A percentile compares a stretch with the other conserved stretches of the same genome.
Evolutionary conservation across 1,284 basidiomycete genomes (phyloP).

Genomic region (Rhodotorula sp.): DNA sequence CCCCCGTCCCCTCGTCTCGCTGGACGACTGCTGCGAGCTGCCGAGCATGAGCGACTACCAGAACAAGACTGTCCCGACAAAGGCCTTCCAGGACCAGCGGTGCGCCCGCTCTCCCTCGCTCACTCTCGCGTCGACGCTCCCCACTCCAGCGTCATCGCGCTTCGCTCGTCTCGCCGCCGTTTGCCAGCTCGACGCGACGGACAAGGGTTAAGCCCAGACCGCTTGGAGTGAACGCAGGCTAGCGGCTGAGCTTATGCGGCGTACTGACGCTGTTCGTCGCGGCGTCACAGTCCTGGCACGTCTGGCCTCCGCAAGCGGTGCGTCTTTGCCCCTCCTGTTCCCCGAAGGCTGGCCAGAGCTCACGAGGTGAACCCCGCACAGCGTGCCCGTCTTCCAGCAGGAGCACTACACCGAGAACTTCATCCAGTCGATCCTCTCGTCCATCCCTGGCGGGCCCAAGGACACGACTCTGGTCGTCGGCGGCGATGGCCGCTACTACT

Average conservation of each 20-base stretch:
- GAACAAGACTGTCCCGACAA: slow-evolving; percentile 56
- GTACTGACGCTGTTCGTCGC: background rate
- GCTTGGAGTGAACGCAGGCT: too few species aligned
- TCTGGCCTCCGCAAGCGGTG: slow-evolving; percentile 90
- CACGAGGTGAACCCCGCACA: slow-evolving; percentile 48
- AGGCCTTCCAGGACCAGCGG: slow-evolving; percentile 84
- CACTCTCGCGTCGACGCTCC: background rate
- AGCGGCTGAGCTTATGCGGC: too few species aligned
- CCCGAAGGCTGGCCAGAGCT: background rate
- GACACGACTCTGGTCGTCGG: slow-evolving; percentile 87
- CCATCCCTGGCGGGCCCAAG: slow-evolving; percentile 72
- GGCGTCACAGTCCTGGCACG: slow-evolving; percentile 66
- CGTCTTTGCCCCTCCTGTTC: slow-evolving; percentile 29
- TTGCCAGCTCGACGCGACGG: background rate
- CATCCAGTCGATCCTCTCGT: slow-evolving; percentile 88
- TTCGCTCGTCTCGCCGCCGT: background rate
- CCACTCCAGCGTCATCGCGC: slow-evolving; percentile 2
- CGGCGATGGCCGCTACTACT: slow-evolving; percentile 94
- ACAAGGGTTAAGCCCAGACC: too few species aligned
- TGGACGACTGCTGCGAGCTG: background rate
- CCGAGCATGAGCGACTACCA: slow-evolving; percentile 17
- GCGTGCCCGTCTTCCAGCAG: slow-evolving; percentile 85
- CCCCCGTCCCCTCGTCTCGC: background rate
- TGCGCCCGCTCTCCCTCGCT: slow-evolving; percentile 11
- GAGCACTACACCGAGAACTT: slow-evolving; percentile 98